A percentile compares a stretch with the other conserved stretches of the same genome.
phyloP scores from a whole-genome alignment of 106 monocot genomes.

The Dioscorea alata region DNA sequence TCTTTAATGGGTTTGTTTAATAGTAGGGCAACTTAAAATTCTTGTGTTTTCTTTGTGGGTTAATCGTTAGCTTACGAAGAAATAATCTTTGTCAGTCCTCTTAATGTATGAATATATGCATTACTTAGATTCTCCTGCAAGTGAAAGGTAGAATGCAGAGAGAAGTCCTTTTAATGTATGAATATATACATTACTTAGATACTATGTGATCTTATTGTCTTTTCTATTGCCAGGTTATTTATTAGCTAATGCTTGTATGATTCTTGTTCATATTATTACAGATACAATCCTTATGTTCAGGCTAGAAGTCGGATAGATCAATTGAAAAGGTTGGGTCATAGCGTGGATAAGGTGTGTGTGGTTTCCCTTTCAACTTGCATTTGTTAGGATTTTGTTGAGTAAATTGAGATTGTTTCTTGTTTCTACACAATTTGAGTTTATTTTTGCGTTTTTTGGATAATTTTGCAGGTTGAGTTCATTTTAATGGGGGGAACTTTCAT shows the following conservation, averaged over 20 bases:
- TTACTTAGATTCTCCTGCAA: too few species aligned
- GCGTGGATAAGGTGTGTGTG: slow-evolving; percentile 87
- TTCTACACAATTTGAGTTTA: too few species aligned
- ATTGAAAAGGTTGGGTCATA: slow-evolving; percentile 94
- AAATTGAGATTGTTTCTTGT: background rate
- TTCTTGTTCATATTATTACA: slow-evolving; percentile 17
- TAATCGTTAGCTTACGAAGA: too few species aligned
- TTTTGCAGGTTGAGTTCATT: slow-evolving; percentile 93
- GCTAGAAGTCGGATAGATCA: slow-evolving; percentile 99
- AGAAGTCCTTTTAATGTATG: too few species aligned
- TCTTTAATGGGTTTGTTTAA: too few species aligned
- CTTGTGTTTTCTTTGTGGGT: too few species aligned
- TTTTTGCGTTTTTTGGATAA: background rate
- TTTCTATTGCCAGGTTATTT: background rate
- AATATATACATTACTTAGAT: too few species aligned
- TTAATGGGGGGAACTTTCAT: slow-evolving; percentile 99
- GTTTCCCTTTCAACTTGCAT: background rate
- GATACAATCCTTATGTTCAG: slow-evolving; percentile 99
- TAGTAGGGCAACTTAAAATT: too few species aligned
- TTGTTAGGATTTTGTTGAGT: background rate
- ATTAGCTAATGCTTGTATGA: background rate
- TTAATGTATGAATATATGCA: too few species aligned
- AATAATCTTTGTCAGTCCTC: too few species aligned
- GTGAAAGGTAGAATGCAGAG: too few species aligned
- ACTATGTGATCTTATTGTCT: background rate